A percentile compares a stretch with the other conserved stretches of the same genome.
phyloP scores from a whole-genome alignment of 768 basidiomycete species.

The Tylopilus subfusipes region DNA sequence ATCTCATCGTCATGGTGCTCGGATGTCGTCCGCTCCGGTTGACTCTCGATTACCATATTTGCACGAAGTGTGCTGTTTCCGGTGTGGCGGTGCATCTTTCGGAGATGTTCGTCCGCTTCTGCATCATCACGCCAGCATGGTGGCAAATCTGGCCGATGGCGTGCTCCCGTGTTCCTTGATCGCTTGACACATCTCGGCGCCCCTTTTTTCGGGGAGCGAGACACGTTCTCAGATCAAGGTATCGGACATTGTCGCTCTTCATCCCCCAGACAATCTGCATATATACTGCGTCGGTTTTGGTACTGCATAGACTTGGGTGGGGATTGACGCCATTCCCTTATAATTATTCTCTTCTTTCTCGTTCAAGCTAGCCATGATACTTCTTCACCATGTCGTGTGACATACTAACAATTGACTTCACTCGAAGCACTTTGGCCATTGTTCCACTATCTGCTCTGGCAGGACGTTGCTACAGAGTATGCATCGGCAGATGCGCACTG shows the following conservation, averaged over 20 bases:
- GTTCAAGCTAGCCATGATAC: background rate
- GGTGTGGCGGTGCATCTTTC: background rate
- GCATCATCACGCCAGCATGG: background rate
- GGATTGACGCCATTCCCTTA: background rate
- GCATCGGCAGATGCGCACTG: constrained; percentile 83
- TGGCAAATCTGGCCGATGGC: constrained; percentile 1
- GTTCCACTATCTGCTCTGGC: constrained; percentile 98
- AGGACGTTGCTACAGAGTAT: constrained; percentile 89
- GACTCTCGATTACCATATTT: constrained; percentile 14
- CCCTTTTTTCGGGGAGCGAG: background rate
- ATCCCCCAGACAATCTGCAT: background rate
- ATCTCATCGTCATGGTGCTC: background rate
- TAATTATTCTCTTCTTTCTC: background rate
- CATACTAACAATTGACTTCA: constrained; percentile 6
- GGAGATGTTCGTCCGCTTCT: constrained; percentile 1
- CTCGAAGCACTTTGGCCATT: constrained; percentile 87
- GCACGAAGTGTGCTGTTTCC: constrained; percentile 2
- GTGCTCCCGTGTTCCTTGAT: background rate
- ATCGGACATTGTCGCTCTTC: background rate
- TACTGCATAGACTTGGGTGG: too few relatives aligned
- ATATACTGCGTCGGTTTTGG: background rate
- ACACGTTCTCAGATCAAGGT: background rate
- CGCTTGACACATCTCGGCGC: constrained; percentile 1
- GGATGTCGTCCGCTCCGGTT: background rate
- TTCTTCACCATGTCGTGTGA: background rate